Conservation (phyloP, 1,284 basidiomycete species). For the Cutaneotrichosporon curvatum region DNA sequence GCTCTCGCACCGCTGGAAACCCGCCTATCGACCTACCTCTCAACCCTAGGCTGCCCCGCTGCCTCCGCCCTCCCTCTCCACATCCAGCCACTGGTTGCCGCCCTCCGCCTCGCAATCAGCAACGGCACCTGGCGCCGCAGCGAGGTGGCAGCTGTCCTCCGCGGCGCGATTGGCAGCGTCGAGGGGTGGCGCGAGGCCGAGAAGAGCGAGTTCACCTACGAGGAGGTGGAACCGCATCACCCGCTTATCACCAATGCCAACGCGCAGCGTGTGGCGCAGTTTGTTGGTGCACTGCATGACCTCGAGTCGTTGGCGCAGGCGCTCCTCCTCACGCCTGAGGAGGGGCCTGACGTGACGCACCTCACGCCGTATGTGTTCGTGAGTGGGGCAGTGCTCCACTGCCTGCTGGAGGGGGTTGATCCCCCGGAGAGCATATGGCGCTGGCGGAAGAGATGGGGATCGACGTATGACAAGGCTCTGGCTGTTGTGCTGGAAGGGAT, state of each 20-base stretch:
- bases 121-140: slow-evolving; percentile 56
- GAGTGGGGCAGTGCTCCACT: slow-evolving; percentile 30
- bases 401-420: slow-evolving; percentile 13
- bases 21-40: slow-evolving; percentile 56
- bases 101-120: slow-evolving; percentile 41
- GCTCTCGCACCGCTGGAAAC: slow-evolving; percentile 52
- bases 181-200: slow-evolving; percentile 21
- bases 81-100: slow-evolving; percentile 32
- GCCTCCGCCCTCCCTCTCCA: slow-evolving; percentile 43
- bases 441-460: slow-evolving; percentile 4
- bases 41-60: slow-evolving; percentile 49
- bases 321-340: slow-evolving; percentile 24
- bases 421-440: slow-evolving; percentile 10
- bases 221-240: not conserved
- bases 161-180: slow-evolving; percentile 39
- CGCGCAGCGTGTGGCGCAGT: slow-evolving; percentile 64
- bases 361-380: slow-evolving; percentile 32
- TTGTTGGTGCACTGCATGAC: slow-evolving; percentile 52
- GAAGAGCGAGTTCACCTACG: slow-evolving; percentile 41
- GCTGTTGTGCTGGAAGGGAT: slow-evolving; percentile 2
- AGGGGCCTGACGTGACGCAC: slow-evolving; percentile 19
- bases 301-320: slow-evolving; percentile 33
- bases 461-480: not conserved
- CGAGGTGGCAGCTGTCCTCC: slow-evolving; percentile 61
- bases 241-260: slow-evolving; percentile 52